Conservation (phyloP, 257 asterid genomes). For the Solanum piurae region DNA sequence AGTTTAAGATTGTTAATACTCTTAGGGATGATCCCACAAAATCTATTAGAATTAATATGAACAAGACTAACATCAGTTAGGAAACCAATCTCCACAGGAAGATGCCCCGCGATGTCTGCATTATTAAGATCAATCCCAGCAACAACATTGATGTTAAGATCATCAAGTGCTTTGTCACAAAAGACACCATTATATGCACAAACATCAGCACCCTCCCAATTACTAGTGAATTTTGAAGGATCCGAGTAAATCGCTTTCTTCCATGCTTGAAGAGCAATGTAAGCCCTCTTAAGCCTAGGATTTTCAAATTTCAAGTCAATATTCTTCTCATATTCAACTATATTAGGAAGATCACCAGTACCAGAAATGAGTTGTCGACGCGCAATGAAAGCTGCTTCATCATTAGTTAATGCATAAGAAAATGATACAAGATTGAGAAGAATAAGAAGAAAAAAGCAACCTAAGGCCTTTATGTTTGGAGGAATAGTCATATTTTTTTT, state of each 20-base stretch:
- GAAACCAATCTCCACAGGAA: slow-evolving; percentile 65
- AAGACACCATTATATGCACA: slow-evolving; percentile 60
- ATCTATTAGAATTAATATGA: slow-evolving; percentile 72
- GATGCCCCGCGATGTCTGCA: slow-evolving; percentile 80
- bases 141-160: slow-evolving; percentile 39
- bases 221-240: slow-evolving; percentile 44
- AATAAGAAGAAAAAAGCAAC: slow-evolving; percentile 33
- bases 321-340: background rate
- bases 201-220: slow-evolving; percentile 69
- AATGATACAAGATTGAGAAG: slow-evolving; percentile 14
- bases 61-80: slow-evolving; percentile 54
- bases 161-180: slow-evolving; percentile 55
- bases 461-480: slow-evolving; percentile 37
- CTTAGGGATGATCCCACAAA: slow-evolving; percentile 69
- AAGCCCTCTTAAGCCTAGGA: slow-evolving; percentile 42
- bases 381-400: slow-evolving; percentile 11
- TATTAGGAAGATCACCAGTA: slow-evolving; percentile 4
- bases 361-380: slow-evolving; percentile 18
- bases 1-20: slow-evolving; percentile 27
- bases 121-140: slow-evolving; percentile 80
- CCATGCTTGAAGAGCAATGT: slow-evolving; percentile 69
- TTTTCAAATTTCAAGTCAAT: slow-evolving; percentile 14
- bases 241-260: slow-evolving; percentile 69
- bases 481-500: slow-evolving; percentile 17
- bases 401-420: slow-evolving; percentile 17